phyloP scores from a whole-genome alignment of 148 eudicot species.

The Arctostaphylos glauca region DNA sequence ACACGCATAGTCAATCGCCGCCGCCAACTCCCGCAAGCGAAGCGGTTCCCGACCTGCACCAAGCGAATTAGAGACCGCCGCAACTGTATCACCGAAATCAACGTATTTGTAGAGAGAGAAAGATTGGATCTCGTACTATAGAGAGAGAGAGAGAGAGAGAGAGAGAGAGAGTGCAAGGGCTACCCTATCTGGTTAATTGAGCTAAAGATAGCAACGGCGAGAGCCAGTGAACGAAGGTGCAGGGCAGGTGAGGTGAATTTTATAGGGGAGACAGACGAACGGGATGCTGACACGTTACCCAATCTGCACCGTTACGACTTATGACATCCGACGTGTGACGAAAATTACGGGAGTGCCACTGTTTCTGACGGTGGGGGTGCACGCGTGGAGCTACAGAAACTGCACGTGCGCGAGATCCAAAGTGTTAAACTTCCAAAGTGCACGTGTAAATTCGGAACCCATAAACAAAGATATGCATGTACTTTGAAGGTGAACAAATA shows the following conservation, averaged over 20 bases:
- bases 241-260: slow-evolving; percentile 10
- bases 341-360: slow-evolving; percentile 7
- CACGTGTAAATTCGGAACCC: neutral
- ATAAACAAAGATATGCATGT: neutral
- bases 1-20: neutral
- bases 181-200: neutral
- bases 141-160: neutral
- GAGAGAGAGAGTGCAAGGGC: neutral
- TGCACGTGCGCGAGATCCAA: neutral
- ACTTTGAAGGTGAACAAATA: neutral
- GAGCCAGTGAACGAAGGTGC: neutral
- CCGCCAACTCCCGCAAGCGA: slow-evolving; percentile 28
- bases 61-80: slow-evolving; percentile 91
- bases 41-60: slow-evolving; percentile 99
- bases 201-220: neutral
- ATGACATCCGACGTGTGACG: neutral
- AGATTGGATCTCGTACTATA: too few relatives aligned
- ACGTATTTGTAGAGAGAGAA: neutral
- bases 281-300: slow-evolving; percentile 24
- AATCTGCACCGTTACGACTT: neutral
- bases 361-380: neutral
- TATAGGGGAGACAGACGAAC: slow-evolving; percentile 26
- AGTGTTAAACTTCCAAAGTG: neutral
- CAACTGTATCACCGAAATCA: slow-evolving; percentile 19
- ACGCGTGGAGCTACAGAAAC: neutral